Evolutionary conservation across 495 filamentous ascomycete genomes (phyloP).

Genomic region (Lasiosphaeris hirsuta): DNA sequence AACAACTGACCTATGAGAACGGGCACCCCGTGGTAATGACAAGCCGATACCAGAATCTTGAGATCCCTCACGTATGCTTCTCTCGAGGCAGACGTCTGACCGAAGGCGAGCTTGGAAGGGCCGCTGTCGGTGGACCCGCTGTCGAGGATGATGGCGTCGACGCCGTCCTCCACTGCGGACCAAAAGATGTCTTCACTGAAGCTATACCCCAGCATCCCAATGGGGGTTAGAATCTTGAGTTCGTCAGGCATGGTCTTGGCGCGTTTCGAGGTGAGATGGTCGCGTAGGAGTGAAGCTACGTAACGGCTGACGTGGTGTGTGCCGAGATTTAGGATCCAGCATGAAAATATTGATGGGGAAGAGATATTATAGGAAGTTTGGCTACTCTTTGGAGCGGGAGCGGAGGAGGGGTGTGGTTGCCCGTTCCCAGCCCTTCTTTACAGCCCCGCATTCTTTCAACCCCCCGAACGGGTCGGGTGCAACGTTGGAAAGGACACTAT

Average conservation of each 20-base stretch:
- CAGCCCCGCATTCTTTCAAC: too few species aligned
- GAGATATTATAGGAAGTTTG: slow-evolving; percentile 1
- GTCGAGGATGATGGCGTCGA: slow-evolving; percentile 48
- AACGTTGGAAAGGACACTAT: too few species aligned
- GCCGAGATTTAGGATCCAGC: too few species aligned
- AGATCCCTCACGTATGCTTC: slow-evolving; percentile 42
- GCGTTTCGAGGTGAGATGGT: too few species aligned
- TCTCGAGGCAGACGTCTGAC: slow-evolving; percentile 31
- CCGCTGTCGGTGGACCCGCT: slow-evolving; percentile 49
- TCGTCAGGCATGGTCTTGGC: background rate
- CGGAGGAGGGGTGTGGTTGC: background rate
- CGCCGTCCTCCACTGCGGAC: slow-evolving; percentile 22
- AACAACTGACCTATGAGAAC: slow-evolving; percentile 39
- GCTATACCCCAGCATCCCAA: slow-evolving; percentile 50
- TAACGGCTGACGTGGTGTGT: too few species aligned
- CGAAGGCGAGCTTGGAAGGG: slow-evolving; percentile 44
- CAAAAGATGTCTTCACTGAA: slow-evolving; percentile 34
- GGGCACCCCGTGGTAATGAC: slow-evolving; percentile 29
- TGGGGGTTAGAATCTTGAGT: slow-evolving; percentile 42
- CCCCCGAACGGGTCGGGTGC: too few species aligned
- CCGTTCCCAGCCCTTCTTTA: too few species aligned
- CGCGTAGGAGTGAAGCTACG: too few species aligned
- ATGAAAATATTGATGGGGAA: background rate
- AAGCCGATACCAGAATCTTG: slow-evolving; percentile 30
- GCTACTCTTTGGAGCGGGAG: background rate